Evolutionary conservation across 371 early-diverging fungal genomes (phyloP).

Genomic region (Rhizomucor pusillus): DNA sequence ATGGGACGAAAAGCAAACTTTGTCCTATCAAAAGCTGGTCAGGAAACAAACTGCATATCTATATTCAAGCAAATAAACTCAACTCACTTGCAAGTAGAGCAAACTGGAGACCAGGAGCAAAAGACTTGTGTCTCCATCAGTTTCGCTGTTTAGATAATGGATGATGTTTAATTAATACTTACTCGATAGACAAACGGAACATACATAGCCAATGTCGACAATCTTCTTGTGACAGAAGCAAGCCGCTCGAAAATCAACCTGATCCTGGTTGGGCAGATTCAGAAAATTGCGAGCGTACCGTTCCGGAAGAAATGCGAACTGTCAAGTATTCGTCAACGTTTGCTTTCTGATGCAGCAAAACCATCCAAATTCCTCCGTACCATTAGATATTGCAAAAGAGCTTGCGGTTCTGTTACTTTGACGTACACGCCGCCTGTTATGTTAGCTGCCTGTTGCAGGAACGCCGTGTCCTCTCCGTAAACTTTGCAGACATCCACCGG

Average conservation of each 20-base stretch:
- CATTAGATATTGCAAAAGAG: constrained; percentile 83
- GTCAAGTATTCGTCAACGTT: background rate
- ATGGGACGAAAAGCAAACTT: constrained; percentile 67
- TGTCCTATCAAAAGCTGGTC: constrained; percentile 37
- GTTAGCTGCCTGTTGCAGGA: constrained; percentile 90
- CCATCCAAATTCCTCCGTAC: no score
- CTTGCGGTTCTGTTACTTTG: constrained; percentile 59
- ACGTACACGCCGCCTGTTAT: constrained; percentile 88
- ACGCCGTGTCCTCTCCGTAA: constrained; percentile 75
- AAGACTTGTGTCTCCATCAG: no score
- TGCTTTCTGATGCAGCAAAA: no score
- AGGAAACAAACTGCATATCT: background rate
- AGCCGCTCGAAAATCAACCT: constrained; percentile 92
- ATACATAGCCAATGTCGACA: constrained; percentile 91
- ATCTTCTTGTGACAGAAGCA: constrained; percentile 96
- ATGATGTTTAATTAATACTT: constrained; percentile 20
- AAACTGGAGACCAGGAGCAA: constrained; percentile 69
- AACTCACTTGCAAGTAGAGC: constrained; percentile 76
- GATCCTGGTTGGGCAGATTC: constrained; percentile 71
- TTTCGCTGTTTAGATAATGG: no score
- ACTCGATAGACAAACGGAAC: constrained; percentile 96
- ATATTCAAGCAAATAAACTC: background rate
- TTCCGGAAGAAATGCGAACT: constrained; percentile 86
- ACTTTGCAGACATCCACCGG: constrained; percentile 90
- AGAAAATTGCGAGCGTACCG: constrained; percentile 68